Base-by-base conservation (phyloP, 2,329 filamentous ascomycete species). In the Aspergillus sp. region DNA sequence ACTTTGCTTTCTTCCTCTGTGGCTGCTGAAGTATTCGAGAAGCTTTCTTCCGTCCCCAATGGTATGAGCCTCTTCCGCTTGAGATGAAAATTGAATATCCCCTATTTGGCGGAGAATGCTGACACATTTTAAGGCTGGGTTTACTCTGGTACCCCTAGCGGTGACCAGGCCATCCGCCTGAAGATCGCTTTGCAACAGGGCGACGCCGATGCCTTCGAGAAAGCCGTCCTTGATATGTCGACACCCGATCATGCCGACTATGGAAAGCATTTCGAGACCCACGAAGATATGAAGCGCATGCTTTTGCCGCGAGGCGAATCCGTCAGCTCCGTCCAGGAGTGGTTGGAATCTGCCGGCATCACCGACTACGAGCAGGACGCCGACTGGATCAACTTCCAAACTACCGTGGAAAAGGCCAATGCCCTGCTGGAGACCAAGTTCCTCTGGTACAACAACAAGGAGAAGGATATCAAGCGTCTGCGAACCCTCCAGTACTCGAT, bases 241-340 rank as follows among this genome's bases (percentile, higher is more conserved):
- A 80, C 82, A 0, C 83, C 83, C 0, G 73, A 70, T 4, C 75
- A 81, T 57, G 57, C 68, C 1, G 76, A 73, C 18, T 85, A 85
- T 59, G 82, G 84, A 18, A 74, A 78, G 49, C 78, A 84, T 63
- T 77, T 84, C 63, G 72, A 75, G 16, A 68, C 68, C 14, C 77
- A 80, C 7, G 74, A 81, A 10, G 79, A 83, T 61, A 79, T 84
- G 56, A 78, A 80, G 56, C 73, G 76, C 10, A 77, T 85, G 62
- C 75, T 85, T 24, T 74, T 74, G 5, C 83, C 83, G 0, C 75
- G 69, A 14, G 65, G 69, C 9, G 68, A 73, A 3, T 75, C 81
- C 0, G 69, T 77, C 1, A 67, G 75, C 6, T 69, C 77, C 0
- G 76, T 84, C 14, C 72, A 76, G 9, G 59, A 68, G 50, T 85